Base-by-base conservation (phyloP, 2,329 filamentous ascomycete genomes). In the Arthrobotrys iridis region DNA sequence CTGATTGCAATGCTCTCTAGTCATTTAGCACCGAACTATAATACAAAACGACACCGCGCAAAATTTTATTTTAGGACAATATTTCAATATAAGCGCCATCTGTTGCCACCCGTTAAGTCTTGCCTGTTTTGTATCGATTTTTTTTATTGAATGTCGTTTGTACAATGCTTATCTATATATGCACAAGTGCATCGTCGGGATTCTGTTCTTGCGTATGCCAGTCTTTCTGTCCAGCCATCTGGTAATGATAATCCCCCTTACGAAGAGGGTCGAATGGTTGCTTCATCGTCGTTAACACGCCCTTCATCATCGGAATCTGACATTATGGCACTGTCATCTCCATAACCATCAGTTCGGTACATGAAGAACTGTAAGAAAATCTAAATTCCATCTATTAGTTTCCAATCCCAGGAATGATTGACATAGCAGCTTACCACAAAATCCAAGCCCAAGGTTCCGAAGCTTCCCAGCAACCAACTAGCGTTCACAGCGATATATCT, bases 351-450 rank as follows among this genome's bases (percentile, higher is more conserved):
- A 66, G 83, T 83, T 2, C 45, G n/a, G 20, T 98, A 98, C 80
- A 96, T 82, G 81, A 96, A 97, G 81, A 96, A 97, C 82, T 98
- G 94, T 8, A 88, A 87, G 82, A 97, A 97, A 2, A 98, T 95
- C 26, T 87, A 35, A 0, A 37, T 6, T 13, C 13, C 13, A n/a
- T 37, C 43, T 46, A 26, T 63, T 63, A 71, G 37, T 15, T 43
- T n/a, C 28, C 15, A 33, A 20, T 28, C 26, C 4, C 24, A 8
- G 13, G 3, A 5, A 30, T 20, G 13, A 52, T 2, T 11, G 18
- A 4, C 8, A 26, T 26, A 66, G 15, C 1, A 6, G 15, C 68
- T 45, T 28, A 79, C 78, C 24, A 77, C 88, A 81, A 93, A 85
- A 82, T 98, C 95, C 77, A 98, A 83, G 65, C 95, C 83, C 66